Evolutionary conservation across 2,329 filamentous ascomycete species (phyloP).

Genomic region (Trichoderma lentiforme): DNA sequence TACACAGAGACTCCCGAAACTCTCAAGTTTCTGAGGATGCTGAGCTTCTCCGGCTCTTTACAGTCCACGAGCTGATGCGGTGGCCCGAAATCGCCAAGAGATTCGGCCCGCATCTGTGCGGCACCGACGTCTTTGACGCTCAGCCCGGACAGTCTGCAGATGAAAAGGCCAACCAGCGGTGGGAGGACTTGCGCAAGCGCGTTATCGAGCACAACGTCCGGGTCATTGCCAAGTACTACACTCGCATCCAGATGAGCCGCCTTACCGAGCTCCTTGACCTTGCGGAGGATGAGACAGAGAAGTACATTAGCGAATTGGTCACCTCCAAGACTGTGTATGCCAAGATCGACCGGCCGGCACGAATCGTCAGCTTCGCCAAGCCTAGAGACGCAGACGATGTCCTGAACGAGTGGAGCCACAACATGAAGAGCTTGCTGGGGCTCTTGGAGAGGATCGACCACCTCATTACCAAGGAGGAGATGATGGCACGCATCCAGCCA

Average conservation of each 20-base stretch:
- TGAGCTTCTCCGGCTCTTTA: slow-evolving; percentile 89
- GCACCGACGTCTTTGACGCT: slow-evolving; percentile 84
- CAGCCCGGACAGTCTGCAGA: slow-evolving; percentile 64
- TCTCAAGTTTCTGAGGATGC: slow-evolving; percentile 74
- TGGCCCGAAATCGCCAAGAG: slow-evolving; percentile 91
- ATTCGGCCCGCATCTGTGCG: slow-evolving; percentile 83
- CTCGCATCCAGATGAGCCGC: slow-evolving; percentile 87
- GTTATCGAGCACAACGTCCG: slow-evolving; percentile 99
- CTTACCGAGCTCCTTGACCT: slow-evolving; percentile 89
- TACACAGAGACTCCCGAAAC: slow-evolving; percentile 81
- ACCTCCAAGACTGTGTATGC: slow-evolving; percentile 97
- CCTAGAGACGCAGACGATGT: slow-evolving; percentile 93
- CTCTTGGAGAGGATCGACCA: slow-evolving; percentile 91
- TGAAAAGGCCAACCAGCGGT: slow-evolving; percentile 78
- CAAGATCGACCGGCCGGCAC: slow-evolving; percentile 91
- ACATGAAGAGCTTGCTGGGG: slow-evolving; percentile 91
- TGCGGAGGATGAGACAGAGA: slow-evolving; percentile 93
- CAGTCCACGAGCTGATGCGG: slow-evolving; percentile 93
- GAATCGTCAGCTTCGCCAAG: slow-evolving; percentile 91
- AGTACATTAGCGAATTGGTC: slow-evolving; percentile 96
- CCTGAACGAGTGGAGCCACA: slow-evolving; percentile 96
- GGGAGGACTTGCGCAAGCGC: slow-evolving; percentile 93
- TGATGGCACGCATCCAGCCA: slow-evolving; percentile 97
- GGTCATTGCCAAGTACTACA: slow-evolving; percentile 98
- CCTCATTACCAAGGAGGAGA: slow-evolving; percentile 98